These are phyloP conservation scores for Talaromyces albobiverticillius DNA, from an alignment of 2,329 filamentous ascomycete genomes.

Conservation along the genomic window DNA sequence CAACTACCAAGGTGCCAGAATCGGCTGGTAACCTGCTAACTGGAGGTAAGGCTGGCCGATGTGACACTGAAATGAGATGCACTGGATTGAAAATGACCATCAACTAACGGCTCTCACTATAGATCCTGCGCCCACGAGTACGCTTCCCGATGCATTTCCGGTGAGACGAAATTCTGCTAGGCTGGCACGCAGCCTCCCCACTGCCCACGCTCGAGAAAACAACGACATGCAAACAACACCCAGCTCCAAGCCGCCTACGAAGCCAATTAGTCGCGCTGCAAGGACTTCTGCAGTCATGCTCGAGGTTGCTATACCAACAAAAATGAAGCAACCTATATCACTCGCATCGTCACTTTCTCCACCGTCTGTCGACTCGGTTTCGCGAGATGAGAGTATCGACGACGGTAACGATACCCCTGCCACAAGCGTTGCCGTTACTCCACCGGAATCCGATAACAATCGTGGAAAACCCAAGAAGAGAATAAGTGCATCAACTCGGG, in stretches of 20 bases:
- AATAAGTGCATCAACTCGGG: constrained; percentile 46
- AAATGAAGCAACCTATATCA: constrained; percentile 21
- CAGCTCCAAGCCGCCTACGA: not conserved
- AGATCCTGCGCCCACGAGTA: not conserved
- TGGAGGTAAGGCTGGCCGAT: not conserved
- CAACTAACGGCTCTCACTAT: not conserved
- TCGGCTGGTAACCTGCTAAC: not conserved
- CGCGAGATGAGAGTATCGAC: constrained; percentile 41
- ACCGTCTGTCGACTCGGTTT: constrained; percentile 38
- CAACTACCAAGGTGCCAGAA: constrained; percentile 10
- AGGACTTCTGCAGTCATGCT: constrained; percentile 12
- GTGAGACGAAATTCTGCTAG: constrained; percentile 25
- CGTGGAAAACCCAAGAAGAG: constrained; percentile 22
- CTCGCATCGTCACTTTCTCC: constrained; percentile 36
- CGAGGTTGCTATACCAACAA: constrained; percentile 32
- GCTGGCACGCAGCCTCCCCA: constrained; percentile 18
- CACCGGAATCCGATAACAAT: constrained; percentile 42
- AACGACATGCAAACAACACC: constrained; percentile 4
- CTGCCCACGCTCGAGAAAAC: constrained; percentile 17
- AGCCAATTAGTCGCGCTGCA: constrained; percentile 2
- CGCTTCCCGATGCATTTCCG: not conserved
- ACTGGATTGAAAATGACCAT: not conserved
- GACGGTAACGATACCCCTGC: constrained; percentile 56
- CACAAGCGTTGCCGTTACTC: constrained; percentile 59
- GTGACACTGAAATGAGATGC: too few species aligned